Base-by-base conservation (phyloP, 129 eudicot species). In the Arctium minus region DNA sequence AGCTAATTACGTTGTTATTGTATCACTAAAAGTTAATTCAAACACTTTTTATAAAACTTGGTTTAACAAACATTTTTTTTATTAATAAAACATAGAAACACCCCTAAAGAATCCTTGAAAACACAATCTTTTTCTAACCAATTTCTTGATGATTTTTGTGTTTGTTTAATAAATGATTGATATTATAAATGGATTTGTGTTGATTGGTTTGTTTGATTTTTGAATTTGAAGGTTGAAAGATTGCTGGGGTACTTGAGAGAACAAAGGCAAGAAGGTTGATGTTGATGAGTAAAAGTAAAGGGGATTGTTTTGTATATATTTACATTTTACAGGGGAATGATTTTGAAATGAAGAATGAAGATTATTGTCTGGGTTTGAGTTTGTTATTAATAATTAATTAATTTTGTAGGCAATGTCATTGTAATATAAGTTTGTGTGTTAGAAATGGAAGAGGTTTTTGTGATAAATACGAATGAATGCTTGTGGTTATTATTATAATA, bases 191-290 rank as follows among this genome's bases (percentile, higher is more conserved):
- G 40, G 6, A 37, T 37, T 2, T 37, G 6, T 37, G 91, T 46
- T 40, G 53, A 46, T 12, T 18, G 18, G 18, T 50, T 50, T 53
- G 65, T 17, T 56, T 56, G 3, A 56, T 15, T 15, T 56, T 4
- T 56, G 67, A 56, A 60, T 60, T 60, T 60, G 68, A 60, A 92
- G 93, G 97, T 93, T 68, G 97, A 92, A 74, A 88, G 82, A 4
- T 87, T 92, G 75, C 89, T 92, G 50, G 90, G 84, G 35, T 86
- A 84, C 83, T 64, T 92, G 86, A 92, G 93, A 83, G 97, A 88
- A 77, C 84, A 92, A 83, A 88, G 93, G 53, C 92, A 85, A 74
- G 93, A 92, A 84, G 93, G 92, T 82, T 86, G 92, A 56, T 72
- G 13, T 22, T 8, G 46, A 27, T 9, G 3, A 56, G 65, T 56